A percentile compares a stretch with the other conserved stretches of the same genome.
Evolutionary conservation across 805 yeast genomes (phyloP).

Genomic region (Monosporozyma unispora): DNA sequence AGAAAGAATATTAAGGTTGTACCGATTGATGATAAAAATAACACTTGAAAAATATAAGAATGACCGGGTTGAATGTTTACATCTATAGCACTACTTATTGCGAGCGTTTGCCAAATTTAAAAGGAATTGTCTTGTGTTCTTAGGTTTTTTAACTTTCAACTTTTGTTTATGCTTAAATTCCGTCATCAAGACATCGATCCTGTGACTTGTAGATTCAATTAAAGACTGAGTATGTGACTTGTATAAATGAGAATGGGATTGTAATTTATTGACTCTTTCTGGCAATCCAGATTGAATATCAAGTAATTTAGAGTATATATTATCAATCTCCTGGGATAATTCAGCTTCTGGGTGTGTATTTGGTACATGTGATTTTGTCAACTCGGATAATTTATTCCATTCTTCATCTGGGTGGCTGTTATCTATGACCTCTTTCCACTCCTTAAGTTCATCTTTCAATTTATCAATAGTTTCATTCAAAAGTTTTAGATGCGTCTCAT

Average conservation of each 20-base stretch:
- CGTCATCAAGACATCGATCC: constrained; percentile 13
- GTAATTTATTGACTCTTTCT: constrained; percentile 14
- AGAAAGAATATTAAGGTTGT: neutral
- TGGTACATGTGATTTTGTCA: neutral
- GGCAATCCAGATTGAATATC: constrained; percentile 10
- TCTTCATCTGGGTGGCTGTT: constrained; percentile 12
- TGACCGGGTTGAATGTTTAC: no score
- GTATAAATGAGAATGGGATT: constrained; percentile 19
- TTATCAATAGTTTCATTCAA: constrained; percentile 18
- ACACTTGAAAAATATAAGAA: no score
- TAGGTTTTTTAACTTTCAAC: neutral
- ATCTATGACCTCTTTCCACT: constrained; percentile 22
- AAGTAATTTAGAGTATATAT: neutral
- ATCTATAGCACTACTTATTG: neutral
- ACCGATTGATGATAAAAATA: no score
- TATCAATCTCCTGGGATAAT: neutral
- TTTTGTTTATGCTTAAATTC: constrained; percentile 6
- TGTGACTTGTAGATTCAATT: constrained; percentile 11
- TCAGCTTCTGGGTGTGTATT: neutral
- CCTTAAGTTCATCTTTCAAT: constrained; percentile 19
- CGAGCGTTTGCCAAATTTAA: neutral
- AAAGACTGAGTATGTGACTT: constrained; percentile 19
- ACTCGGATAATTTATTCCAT: constrained; percentile 9
- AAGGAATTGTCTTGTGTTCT: neutral
- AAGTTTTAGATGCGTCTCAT: constrained; percentile 18